Percentiles rank a stretch among this genome's conserved stretches.
Evolutionary conservation across 441 rosid species (phyloP).

Genomic region (Raphanus hybrid): DNA sequence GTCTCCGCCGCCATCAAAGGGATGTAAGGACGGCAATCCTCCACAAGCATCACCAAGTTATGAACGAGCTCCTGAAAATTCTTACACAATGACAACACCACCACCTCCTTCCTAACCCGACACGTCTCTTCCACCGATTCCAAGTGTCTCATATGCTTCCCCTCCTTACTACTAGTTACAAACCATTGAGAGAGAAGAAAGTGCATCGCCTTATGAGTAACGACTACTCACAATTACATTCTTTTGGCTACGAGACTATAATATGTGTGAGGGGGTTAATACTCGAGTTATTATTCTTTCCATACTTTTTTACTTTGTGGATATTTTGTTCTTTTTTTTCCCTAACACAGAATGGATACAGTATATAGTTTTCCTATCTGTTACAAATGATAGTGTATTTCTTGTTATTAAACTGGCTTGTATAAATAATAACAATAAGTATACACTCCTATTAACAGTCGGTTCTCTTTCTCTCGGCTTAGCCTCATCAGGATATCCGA

Average conservation of each 20-base stretch:
- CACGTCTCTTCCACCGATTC: conserved; percentile 49
- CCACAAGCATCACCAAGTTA: conserved; percentile 47
- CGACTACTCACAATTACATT: conserved; percentile 41
- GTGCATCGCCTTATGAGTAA: conserved; percentile 26
- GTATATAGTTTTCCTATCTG: conserved; percentile 31
- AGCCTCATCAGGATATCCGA: too few species aligned
- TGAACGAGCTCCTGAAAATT: conserved; percentile 40
- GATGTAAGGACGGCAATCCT: conserved; percentile 35
- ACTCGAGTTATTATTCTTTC: conserved; percentile 23
- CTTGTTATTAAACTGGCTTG: background rate
- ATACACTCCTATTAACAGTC: too few species aligned
- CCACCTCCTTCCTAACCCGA: conserved; percentile 33
- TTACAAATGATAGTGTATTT: conserved; percentile 27
- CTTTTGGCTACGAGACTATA: conserved; percentile 45
- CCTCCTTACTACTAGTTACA: conserved; percentile 62
- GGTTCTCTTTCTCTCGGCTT: background rate
- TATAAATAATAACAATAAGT: background rate
- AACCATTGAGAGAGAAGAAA: conserved; percentile 14
- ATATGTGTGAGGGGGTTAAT: conserved; percentile 41
- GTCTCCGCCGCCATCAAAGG: conserved; percentile 53
- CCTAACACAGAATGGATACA: conserved; percentile 38
- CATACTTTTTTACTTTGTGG: conserved; percentile 13
- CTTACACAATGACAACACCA: conserved; percentile 42
- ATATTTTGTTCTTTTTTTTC: conserved; percentile 29
- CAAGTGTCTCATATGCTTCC: conserved; percentile 57